Conservation (phyloP, 352 stramenopile genomes). For the Phytophthora europaea region DNA sequence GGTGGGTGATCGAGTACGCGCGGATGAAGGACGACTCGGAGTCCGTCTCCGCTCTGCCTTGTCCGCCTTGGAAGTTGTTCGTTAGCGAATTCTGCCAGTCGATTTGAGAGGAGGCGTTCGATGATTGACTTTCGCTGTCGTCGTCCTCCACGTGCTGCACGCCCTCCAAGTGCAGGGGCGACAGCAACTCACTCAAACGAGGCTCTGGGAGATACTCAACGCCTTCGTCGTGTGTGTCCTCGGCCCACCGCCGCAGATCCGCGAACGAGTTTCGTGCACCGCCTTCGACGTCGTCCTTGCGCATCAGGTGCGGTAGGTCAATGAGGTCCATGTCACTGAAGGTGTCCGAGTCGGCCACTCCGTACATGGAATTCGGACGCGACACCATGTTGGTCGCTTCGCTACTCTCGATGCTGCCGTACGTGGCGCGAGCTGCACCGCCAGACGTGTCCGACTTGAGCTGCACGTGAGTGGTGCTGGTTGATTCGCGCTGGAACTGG, state of each 20-base stretch:
- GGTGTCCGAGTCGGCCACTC: constrained; percentile 68
- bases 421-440: constrained; percentile 26
- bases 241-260: constrained; percentile 50
- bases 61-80: constrained; percentile 6
- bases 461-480: constrained; percentile 33
- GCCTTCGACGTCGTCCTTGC: constrained; percentile 54
- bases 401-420: constrained; percentile 46
- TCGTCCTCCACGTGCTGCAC: constrained; percentile 40
- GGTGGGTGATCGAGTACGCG: constrained; percentile 28
- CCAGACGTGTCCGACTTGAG: constrained; percentile 31
- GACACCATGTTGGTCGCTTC: constrained; percentile 35
- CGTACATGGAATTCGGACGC: constrained; percentile 61
- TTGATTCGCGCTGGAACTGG: constrained; percentile 35
- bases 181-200: constrained; percentile 38
- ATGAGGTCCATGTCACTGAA: constrained; percentile 84
- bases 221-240: constrained; percentile 18
- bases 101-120: constrained; percentile 43
- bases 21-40: constrained; percentile 34
- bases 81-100: constrained; percentile 36
- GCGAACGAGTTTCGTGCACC: constrained; percentile 46
- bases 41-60: constrained; percentile 14
- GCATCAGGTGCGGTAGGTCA: constrained; percentile 79
- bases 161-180: constrained; percentile 34
- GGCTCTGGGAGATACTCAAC: constrained; percentile 35
- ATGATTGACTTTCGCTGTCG: constrained; percentile 48